These are phyloP conservation scores for Salvia hispanica DNA, from an alignment of 257 asterid genomes.

Conservation along the genomic window DNA sequence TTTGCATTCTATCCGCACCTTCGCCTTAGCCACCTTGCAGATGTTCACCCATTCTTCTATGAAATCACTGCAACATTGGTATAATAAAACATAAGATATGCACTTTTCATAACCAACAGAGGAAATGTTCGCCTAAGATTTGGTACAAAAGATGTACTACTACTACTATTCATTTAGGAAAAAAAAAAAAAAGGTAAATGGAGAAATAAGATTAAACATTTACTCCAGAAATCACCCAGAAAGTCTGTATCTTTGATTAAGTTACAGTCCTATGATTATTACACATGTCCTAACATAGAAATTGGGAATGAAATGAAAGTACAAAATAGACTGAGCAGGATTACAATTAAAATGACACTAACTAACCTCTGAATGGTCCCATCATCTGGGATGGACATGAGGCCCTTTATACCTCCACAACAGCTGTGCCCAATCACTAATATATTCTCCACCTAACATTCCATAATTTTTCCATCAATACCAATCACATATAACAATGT, in stretches of 20 bases:
- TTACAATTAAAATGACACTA: background rate
- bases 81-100: background rate
- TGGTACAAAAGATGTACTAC: background rate
- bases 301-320: background rate
- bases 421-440: conserved; percentile 15
- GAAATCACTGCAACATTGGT: conserved; percentile 53
- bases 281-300: background rate
- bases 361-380: conserved; percentile 66
- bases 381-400: conserved; percentile 86
- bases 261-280: background rate
- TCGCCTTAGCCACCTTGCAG: conserved; percentile 67
- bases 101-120: background rate
- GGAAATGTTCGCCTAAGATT: too few relatives aligned
- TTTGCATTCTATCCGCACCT: conserved; percentile 50
- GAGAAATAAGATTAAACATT: too few relatives aligned
- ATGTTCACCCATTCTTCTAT: conserved; percentile 92
- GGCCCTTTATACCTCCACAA: conserved; percentile 94
- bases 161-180: too few relatives aligned
- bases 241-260: background rate
- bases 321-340: too few relatives aligned
- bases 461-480: too few relatives aligned
- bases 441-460: too few relatives aligned
- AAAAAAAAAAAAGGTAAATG: background rate
- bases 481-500: too few relatives aligned
- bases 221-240: background rate